A percentile compares a stretch with the other conserved stretches of the same genome.
Conservation (phyloP, 2,329 filamentous ascomycete species). For the Thielaviopsis musarum region DNA sequence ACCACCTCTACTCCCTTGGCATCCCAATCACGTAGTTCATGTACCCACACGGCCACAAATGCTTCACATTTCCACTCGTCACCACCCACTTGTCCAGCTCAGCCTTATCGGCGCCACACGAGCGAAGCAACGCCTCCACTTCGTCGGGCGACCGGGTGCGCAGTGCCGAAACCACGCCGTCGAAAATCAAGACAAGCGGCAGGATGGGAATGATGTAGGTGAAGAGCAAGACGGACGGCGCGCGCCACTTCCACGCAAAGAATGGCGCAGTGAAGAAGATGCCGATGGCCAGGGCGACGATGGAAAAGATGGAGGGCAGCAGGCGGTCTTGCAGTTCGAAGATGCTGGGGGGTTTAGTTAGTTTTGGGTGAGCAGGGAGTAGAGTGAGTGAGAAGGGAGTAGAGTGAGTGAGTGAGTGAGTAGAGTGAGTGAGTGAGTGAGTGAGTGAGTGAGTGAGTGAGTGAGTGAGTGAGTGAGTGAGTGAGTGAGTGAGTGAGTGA, state of each 20-base stretch:
- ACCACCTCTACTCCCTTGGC: conserved; percentile 17
- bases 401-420: conserved; percentile 19
- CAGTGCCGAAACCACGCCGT: conserved; percentile 50
- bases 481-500: conserved; percentile 1
- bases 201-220: conserved; percentile 50
- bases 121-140: conserved; percentile 40
- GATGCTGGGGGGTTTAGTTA: conserved; percentile 26
- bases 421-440: conserved; percentile 4
- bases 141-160: conserved; percentile 51
- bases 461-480: conserved; percentile 16
- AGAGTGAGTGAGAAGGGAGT: conserved; percentile 9
- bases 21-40: conserved; percentile 35
- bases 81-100: conserved; percentile 31
- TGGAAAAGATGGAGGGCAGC: conserved; percentile 34
- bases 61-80: conserved; percentile 27
- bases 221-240: conserved; percentile 41
- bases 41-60: conserved; percentile 34
- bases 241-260: conserved; percentile 34
- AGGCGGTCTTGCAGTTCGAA: conserved; percentile 58
- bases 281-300: conserved; percentile 34
- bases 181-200: conserved; percentile 50
- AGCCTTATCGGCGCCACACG: conserved; percentile 26
- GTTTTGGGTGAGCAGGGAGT: not conserved
- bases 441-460: conserved; percentile 17
- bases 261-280: conserved; percentile 35